A percentile compares a stretch with the other conserved stretches of the same genome.
Conservation (phyloP, 2,329 filamentous ascomycete species). For the Fusarium torreyae region DNA sequence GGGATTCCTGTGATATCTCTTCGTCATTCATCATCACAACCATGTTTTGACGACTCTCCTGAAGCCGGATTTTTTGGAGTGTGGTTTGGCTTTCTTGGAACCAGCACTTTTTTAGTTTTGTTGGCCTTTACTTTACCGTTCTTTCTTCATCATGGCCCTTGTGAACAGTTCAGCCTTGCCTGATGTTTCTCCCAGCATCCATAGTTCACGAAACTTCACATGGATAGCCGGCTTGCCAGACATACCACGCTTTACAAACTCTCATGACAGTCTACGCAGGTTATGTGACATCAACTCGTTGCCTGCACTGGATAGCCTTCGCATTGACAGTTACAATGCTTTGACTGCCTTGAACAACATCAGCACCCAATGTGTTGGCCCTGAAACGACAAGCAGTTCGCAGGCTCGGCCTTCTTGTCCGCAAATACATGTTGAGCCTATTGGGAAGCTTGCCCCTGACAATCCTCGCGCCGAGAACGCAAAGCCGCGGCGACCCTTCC, state of each 20-base stretch:
- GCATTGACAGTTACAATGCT: constrained; percentile 51
- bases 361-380: constrained; percentile 25
- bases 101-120: constrained; percentile 53
- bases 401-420: constrained; percentile 32
- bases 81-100: constrained; percentile 63
- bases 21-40: constrained; percentile 52
- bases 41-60: constrained; percentile 58
- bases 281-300: constrained; percentile 55
- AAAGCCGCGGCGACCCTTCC: constrained; percentile 67
- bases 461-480: constrained; percentile 25
- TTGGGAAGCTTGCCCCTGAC: constrained; percentile 20
- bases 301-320: constrained; percentile 41
- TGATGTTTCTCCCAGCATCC: constrained; percentile 57
- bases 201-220: constrained; percentile 57
- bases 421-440: constrained; percentile 49
- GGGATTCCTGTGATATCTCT: constrained; percentile 32
- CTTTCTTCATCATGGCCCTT: constrained; percentile 55
- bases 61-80: constrained; percentile 49
- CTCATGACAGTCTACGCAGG: constrained; percentile 6
- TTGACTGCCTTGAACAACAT: constrained; percentile 60
- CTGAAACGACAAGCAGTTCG: constrained; percentile 7
- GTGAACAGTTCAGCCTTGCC: constrained; percentile 52
- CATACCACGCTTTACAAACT: constrained; percentile 5
- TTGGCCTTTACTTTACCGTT: constrained; percentile 51
- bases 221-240: constrained; percentile 51